Evolutionary conservation across 176 grass and related monocot genomes (phyloP).

Genomic region (Aegilops bicornis): DNA sequence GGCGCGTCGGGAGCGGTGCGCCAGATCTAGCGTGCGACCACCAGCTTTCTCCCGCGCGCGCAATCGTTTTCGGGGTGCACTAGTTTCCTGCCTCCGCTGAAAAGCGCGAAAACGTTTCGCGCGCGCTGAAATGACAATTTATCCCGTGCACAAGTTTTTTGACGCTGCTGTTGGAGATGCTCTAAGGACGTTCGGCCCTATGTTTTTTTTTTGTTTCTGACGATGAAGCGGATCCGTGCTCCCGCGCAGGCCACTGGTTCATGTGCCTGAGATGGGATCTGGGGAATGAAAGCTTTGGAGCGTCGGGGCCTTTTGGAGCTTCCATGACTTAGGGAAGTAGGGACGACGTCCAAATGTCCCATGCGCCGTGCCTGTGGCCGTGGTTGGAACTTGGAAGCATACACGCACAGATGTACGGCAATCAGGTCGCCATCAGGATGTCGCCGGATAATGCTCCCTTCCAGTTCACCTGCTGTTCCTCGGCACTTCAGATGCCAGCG

Average conservation of each 20-base stretch:
- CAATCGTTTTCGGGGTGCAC: too few relatives aligned
- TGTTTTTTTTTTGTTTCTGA: not conserved
- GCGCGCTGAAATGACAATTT: too few relatives aligned
- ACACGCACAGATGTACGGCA: not conserved
- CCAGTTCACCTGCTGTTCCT: too few relatives aligned
- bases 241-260: not conserved
- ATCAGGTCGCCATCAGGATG: not conserved
- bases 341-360: not conserved
- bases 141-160: too few relatives aligned
- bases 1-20: too few relatives aligned
- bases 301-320: not conserved
- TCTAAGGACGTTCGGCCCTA: not conserved
- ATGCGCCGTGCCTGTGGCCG: not conserved
- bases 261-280: not conserved
- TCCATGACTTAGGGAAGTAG: not conserved
- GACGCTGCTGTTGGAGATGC: too few relatives aligned
- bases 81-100: too few relatives aligned
- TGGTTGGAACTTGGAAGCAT: not conserved
- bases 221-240: not conserved
- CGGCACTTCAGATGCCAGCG: too few relatives aligned
- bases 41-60: too few relatives aligned
- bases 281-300: not conserved
- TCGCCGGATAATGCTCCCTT: too few relatives aligned
- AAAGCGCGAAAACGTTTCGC: too few relatives aligned
- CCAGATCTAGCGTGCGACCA: too few relatives aligned